Conservation (phyloP, 495 filamentous ascomycete species). For the Articulospora tetracladia region DNA sequence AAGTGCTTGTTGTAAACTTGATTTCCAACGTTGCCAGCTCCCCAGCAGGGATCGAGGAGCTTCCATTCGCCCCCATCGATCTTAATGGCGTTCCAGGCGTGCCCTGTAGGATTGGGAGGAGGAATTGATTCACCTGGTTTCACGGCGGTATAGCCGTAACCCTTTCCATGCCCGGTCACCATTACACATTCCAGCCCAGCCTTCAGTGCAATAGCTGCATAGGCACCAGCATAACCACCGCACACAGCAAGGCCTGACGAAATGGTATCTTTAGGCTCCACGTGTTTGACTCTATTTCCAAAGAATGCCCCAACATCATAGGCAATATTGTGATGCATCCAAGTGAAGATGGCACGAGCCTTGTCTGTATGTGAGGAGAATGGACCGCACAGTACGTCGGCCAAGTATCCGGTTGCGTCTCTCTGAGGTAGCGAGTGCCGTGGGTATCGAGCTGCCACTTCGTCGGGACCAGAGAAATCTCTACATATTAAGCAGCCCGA, state of each 20-base stretch:
- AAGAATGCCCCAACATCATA: slow-evolving; percentile 83
- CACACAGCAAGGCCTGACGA: slow-evolving; percentile 80
- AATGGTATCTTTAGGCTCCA: slow-evolving; percentile 64
- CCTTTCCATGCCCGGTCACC: slow-evolving; percentile 81
- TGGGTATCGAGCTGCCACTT: slow-evolving; percentile 73
- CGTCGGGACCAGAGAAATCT: slow-evolving; percentile 81
- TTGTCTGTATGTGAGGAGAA: slow-evolving; percentile 85
- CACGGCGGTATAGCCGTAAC: slow-evolving; percentile 61
- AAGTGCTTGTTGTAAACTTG: slow-evolving; percentile 64
- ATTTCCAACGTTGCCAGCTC: slow-evolving; percentile 62
- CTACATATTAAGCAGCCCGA: slow-evolving; percentile 72
- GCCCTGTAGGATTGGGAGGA: slow-evolving; percentile 47
- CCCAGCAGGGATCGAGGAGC: slow-evolving; percentile 90
- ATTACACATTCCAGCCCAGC: slow-evolving; percentile 71
- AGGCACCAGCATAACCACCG: slow-evolving; percentile 86
- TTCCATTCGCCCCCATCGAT: slow-evolving; percentile 90
- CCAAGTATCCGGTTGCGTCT: slow-evolving; percentile 65
- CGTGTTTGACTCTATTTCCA: slow-evolving; percentile 58
- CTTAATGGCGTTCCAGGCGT: slow-evolving; percentile 92
- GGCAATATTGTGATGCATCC: slow-evolving; percentile 88
- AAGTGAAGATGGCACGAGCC: slow-evolving; percentile 87
- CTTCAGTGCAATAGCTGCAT: slow-evolving; percentile 63
- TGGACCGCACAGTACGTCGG: slow-evolving; percentile 68
- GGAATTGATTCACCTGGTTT: slow-evolving; percentile 54
- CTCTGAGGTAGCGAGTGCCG: slow-evolving; percentile 57